Percentiles rank a stretch among this genome's conserved stretches.
Evolutionary conservation across 352 stramenopile genomes (phyloP).

Genomic region (Pythium dissimile): DNA sequence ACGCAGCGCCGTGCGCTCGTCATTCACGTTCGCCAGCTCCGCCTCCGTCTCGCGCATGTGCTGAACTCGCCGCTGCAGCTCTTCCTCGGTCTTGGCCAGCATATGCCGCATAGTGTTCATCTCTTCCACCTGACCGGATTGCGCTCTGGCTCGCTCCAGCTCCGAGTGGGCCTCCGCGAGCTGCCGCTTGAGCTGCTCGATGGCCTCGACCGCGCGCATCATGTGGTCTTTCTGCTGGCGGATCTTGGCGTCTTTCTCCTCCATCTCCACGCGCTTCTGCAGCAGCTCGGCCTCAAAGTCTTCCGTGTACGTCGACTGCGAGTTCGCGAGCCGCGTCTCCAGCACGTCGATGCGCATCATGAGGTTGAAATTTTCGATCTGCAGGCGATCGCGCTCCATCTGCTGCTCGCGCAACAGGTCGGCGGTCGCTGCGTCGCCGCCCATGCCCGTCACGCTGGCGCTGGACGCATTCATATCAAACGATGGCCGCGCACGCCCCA

Average conservation of each 20-base stretch:
- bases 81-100: slow-evolving; percentile 30
- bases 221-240: slow-evolving; percentile 20
- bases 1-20: slow-evolving; percentile 25
- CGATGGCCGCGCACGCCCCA: slow-evolving; percentile 11
- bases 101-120: slow-evolving; percentile 34
- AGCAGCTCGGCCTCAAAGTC: slow-evolving; percentile 63
- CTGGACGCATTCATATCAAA: slow-evolving; percentile 16
- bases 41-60: slow-evolving; percentile 36
- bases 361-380: slow-evolving; percentile 78
- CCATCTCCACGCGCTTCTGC: slow-evolving; percentile 53
- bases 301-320: slow-evolving; percentile 39
- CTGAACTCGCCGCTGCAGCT: slow-evolving; percentile 26
- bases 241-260: slow-evolving; percentile 21
- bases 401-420: slow-evolving; percentile 52
- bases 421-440: slow-evolving; percentile 8
- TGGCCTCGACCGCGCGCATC: slow-evolving; percentile 48
- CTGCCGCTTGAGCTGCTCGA: slow-evolving; percentile 50
- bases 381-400: slow-evolving; percentile 49
- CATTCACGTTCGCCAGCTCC: slow-evolving; percentile 29
- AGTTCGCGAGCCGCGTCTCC: slow-evolving; percentile 62
- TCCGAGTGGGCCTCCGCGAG: slow-evolving; percentile 17
- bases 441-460: slow-evolving; percentile 4
- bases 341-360: slow-evolving; percentile 59
- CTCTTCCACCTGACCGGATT: slow-evolving; percentile 27
- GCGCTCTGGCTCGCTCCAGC: slow-evolving; percentile 20